Conservation (phyloP, 2,329 filamentous ascomycete genomes). For the Dactylellina sp. region DNA sequence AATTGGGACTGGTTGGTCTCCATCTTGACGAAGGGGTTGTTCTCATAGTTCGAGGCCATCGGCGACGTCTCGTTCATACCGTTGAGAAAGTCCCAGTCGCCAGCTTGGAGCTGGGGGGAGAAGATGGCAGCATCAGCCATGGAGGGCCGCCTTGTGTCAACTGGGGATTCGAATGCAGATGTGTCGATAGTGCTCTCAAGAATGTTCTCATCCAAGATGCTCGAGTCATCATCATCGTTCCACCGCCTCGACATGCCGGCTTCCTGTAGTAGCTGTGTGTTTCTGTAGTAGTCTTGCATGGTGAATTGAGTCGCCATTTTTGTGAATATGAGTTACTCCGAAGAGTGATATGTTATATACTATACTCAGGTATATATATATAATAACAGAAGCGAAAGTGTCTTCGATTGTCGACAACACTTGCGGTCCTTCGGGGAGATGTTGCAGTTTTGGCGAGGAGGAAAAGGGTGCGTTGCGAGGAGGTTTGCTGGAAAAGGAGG, state of each 20-base stretch:
- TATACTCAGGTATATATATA: slow-evolving; percentile 56
- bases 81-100: slow-evolving; percentile 67
- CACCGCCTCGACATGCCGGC: slow-evolving; percentile 58
- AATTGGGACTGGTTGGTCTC: slow-evolving; percentile 60
- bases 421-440: slow-evolving; percentile 47
- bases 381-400: slow-evolving; percentile 14
- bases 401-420: slow-evolving; percentile 39
- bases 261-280: slow-evolving; percentile 53
- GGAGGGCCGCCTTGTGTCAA: slow-evolving; percentile 58
- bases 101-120: slow-evolving; percentile 71
- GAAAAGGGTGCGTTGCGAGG: slow-evolving; percentile 32
- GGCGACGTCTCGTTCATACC: slow-evolving; percentile 67
- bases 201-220: slow-evolving; percentile 61
- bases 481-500: slow-evolving; percentile 54
- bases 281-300: slow-evolving; percentile 56
- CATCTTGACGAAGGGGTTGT: slow-evolving; percentile 62
- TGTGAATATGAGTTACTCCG: slow-evolving; percentile 27
- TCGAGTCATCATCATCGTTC: slow-evolving; percentile 61
- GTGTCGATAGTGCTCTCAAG: slow-evolving; percentile 61
- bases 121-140: slow-evolving; percentile 56
- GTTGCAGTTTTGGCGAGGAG: slow-evolving; percentile 56
- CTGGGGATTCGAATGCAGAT: slow-evolving; percentile 60
- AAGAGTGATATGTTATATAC: slow-evolving; percentile 14
- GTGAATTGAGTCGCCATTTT: slow-evolving; percentile 51
- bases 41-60: slow-evolving; percentile 70